Evolutionary conservation across 139 green algal genomes (phyloP), one percentile per base, ranked within the genome.

Genomic region (Tetraselmis striata): DNA sequence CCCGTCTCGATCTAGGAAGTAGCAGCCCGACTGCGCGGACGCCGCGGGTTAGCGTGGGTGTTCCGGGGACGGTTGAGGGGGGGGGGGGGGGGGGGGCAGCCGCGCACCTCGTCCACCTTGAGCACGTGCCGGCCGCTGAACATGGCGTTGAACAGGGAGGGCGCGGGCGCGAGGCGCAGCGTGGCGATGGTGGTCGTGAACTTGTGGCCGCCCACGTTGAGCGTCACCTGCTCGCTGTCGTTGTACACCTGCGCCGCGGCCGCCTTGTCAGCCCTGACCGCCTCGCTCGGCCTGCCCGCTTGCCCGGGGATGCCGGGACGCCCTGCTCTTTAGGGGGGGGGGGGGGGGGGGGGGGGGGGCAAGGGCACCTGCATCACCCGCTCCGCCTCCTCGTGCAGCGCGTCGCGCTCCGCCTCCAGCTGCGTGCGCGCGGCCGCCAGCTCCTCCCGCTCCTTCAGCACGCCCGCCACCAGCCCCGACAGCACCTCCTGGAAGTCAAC

Each of bases 121-220:
- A 91, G 85, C 29, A 30, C 59, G 58, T 85, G 82, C 23, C 88
- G 80, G 0, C 88, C 89, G 25, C 84, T 92, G 87, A 95, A 95
- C 91, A 95, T 95, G 75, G 91, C 91, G 25, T 80, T 88, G 82
- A 95, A 95, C 1, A 95, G 83, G 11, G 82, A 90, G 26, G 90
- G 90, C 2, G 75, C 74, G 67, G 91, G 89, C 2, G 88, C 88
- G 74, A 90, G 90, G 76, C 90, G 88, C 28, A 95, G 77, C n/a
- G 91, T 95, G 58, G 84, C 86, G 1, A 93, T 74, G 0, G 87
- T 92, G 67, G 91, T 95, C 5, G 88, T 92, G 87, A 91, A 95
- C 26, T 84, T 83, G 75, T 77, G 28, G 23, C 91, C 91, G 25
- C 91, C 91, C 26, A 95, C 87, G 74, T 91, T 93, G 1, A 95